Conservation (phyloP, 1,284 basidiomycete species). For the Cutaneotrichosporon cyanovorans region DNA sequence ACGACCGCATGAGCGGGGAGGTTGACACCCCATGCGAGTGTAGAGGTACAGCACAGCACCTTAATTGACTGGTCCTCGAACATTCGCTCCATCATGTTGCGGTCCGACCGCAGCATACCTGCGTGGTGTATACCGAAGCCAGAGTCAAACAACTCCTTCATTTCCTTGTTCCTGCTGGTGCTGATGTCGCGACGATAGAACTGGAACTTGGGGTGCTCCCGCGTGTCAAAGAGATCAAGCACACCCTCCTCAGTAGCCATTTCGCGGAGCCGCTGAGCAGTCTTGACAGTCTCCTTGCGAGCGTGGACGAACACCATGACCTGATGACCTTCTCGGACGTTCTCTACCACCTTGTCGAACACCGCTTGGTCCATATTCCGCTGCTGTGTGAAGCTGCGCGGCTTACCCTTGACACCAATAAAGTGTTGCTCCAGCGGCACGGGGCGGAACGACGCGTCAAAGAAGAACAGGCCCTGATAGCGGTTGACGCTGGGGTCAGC, state of each 20-base stretch:
- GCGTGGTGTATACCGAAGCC: constrained; percentile 99
- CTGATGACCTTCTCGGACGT: constrained; percentile 84
- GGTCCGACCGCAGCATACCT: constrained; percentile 90
- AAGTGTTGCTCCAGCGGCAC: constrained; percentile 98
- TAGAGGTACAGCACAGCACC: constrained; percentile 95
- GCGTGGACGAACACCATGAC: constrained; percentile 99
- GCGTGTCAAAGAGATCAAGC: constrained; percentile 68
- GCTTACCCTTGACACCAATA: constrained; percentile 88
- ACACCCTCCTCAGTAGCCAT: constrained; percentile 66
- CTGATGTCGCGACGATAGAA: constrained; percentile 71
- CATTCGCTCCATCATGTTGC: constrained; percentile 92
- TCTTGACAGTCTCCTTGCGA: constrained; percentile 95
- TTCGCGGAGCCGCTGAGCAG: constrained; percentile 77
- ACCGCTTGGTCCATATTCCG: constrained; percentile 84
- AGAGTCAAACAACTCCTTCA: constrained; percentile 86
- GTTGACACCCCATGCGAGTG: constrained; percentile 99
- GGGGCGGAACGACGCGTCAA: constrained; percentile 94
- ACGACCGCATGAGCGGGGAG: constrained; percentile 95
- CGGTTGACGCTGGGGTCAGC: constrained; percentile 65
- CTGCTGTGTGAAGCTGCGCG: constrained; percentile 63
- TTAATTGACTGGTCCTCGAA: constrained; percentile 88
- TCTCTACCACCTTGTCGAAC: constrained; percentile 69
- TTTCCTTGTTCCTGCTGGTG: constrained; percentile 81
- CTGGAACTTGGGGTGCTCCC: constrained; percentile 68
- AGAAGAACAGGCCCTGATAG: constrained; percentile 91